Evolutionary conservation across 805 yeast genomes (phyloP), one percentile per base, ranked within the genome.

Genomic region (Teunomyces aglyptinius): DNA sequence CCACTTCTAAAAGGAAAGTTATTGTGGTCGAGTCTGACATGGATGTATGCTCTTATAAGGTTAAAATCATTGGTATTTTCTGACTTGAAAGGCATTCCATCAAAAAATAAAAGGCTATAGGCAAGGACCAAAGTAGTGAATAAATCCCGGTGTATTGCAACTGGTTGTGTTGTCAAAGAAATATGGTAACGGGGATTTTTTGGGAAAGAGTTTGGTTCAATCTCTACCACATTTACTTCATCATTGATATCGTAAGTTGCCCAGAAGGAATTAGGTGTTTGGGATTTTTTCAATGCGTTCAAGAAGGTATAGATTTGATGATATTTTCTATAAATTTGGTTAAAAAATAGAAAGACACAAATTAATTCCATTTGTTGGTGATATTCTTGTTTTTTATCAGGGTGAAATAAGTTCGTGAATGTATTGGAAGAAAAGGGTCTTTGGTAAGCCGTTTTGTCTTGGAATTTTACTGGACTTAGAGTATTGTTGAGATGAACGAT

Each of bases 381-480:
- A 20, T 12, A 5, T 6, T 36, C 39, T 6, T 12, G 11, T 22
- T 36, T 35, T 18, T 6, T 7, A 3, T 33, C 38, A 4, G 6
- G 0, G 20, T 15, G 10, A 33, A 33, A 33, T 18, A 33, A 33
- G n/a, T 34, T 7, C 4, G n/a, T 11, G 8, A n/a, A 18, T 5
- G 38, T 3, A 16, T 34, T 19, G 13, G 24, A 5, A 10, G 38
- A 34, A 19, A 36, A 36, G 8, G 39, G 39, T 36, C n/a, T 36
- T 36, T 36, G 39, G 27, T 20, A 36, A 6, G 39, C 19, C 6
- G 10, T 36, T 3, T n/a, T 5, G 5, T 36, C 11, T 6, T 20
- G 2, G 28, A 36, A 36, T 20, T 20, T 36, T 36, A 36, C 39
- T 36, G 39, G 39, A 36, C 39, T 36, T 13, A 36, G 13, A 20